Percentiles rank a stretch among this genome's conserved stretches.
Conservation (phyloP, 2,329 filamentous ascomycete species). For the Berkeleyomyces basicola region DNA sequence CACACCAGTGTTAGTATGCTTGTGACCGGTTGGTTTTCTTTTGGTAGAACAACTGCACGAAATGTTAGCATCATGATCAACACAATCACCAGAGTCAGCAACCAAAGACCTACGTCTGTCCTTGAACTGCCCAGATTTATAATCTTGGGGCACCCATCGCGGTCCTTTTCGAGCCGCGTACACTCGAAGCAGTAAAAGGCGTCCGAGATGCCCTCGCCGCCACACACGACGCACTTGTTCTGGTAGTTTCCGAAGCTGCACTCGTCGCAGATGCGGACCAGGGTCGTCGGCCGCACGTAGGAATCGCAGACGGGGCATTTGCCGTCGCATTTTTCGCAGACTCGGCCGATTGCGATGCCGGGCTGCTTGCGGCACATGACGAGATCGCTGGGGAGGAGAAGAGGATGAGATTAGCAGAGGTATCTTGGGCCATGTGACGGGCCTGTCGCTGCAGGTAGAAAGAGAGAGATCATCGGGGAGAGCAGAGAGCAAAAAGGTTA, state of each 20-base stretch:
- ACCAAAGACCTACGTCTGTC: slow-evolving; percentile 54
- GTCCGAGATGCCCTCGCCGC: slow-evolving; percentile 93
- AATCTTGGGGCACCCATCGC: slow-evolving; percentile 97
- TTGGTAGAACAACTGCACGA: slow-evolving; percentile 41
- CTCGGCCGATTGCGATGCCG: slow-evolving; percentile 91
- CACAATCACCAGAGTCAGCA: slow-evolving; percentile 25
- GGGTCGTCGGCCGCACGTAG: slow-evolving; percentile 92
- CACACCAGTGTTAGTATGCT: slow-evolving; percentile 33
- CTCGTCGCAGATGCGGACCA: slow-evolving; percentile 97
- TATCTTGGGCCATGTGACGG: neutral
- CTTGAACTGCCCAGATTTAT: slow-evolving; percentile 92
- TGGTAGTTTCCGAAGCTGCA: slow-evolving; percentile 99
- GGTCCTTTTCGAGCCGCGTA: slow-evolving; percentile 87
- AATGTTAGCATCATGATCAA: slow-evolving; percentile 17
- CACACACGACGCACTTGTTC: slow-evolving; percentile 98
- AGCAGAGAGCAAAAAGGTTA: too few relatives aligned
- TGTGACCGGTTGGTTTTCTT: slow-evolving; percentile 46
- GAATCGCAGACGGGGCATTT: slow-evolving; percentile 99
- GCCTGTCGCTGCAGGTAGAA: too few relatives aligned
- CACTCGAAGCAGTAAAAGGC: slow-evolving; percentile 99
- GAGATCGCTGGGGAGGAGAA: slow-evolving; percentile 48
- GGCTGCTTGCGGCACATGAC: slow-evolving; percentile 99
- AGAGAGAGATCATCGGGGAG: too few relatives aligned
- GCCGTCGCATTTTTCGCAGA: slow-evolving; percentile 99
- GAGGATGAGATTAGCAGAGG: slow-evolving; percentile 1